Conservation (phyloP, 2,329 filamentous ascomycete genomes). For the Chaetothyriales sp. region DNA sequence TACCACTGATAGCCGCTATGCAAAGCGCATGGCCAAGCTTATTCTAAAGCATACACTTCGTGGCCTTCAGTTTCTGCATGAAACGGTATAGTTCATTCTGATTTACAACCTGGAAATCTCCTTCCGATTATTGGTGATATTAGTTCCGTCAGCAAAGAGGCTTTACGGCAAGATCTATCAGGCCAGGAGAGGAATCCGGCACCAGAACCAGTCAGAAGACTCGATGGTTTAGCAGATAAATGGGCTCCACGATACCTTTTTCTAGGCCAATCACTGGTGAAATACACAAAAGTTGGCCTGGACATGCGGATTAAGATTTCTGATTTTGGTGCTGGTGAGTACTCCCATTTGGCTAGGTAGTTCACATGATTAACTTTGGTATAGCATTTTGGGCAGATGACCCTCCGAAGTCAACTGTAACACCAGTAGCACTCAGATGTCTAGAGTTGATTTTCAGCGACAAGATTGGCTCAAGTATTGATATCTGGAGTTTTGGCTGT, state of each 20-base stretch:
- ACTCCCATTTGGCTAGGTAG: conserved; percentile 4
- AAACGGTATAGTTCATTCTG: conserved; percentile 17
- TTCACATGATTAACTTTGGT: conserved; percentile 18
- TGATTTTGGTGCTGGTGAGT: conserved; percentile 21
- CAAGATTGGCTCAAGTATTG: conserved; percentile 21
- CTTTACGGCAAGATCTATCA: conserved; percentile 16
- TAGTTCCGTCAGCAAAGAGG: conserved; percentile 5
- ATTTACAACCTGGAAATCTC: conserved; percentile 20
- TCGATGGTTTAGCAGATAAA: conserved; percentile 21
- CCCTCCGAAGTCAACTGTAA: conserved; percentile 16
- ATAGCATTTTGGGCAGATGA: conserved; percentile 19
- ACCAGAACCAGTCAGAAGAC: conserved; percentile 13
- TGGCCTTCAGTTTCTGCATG: conserved; percentile 18
- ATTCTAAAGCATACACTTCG: conserved; percentile 19
- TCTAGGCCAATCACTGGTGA: conserved; percentile 20
- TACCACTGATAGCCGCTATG: conserved; percentile 13
- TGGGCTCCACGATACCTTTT: conserved; percentile 22
- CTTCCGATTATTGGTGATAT: conserved; percentile 17
- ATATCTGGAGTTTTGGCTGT: conserved; percentile 24
- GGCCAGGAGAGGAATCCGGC: conserved; percentile 12
- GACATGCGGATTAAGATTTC: conserved; percentile 21
- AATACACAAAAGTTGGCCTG: conserved; percentile 14
- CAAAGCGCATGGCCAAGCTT: conserved; percentile 17
- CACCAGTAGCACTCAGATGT: conserved; percentile 19
- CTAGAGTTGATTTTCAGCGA: conserved; percentile 23